Conservation (phyloP, 1,284 basidiomycete species). For the Coniferiporia sulphurascens region DNA sequence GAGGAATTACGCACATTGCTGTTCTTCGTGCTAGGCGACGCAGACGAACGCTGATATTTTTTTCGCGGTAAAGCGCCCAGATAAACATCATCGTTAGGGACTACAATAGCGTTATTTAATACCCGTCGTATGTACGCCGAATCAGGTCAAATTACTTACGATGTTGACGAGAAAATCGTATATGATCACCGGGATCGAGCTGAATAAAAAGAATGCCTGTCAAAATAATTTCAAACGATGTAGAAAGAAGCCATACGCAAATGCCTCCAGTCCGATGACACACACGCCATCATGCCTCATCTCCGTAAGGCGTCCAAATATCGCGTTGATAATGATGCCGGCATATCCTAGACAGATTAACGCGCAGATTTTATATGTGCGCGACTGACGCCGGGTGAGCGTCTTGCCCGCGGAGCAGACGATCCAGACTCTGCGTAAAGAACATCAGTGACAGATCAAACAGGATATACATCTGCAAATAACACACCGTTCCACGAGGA, state of each 20-base stretch:
- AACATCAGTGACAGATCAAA: background rate
- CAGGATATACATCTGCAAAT: background rate
- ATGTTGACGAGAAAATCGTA: constrained; percentile 37
- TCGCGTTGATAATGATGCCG: constrained; percentile 29
- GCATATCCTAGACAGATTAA: constrained; percentile 30
- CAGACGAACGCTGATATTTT: constrained; percentile 32
- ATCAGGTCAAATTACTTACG: constrained; percentile 16
- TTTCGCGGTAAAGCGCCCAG: constrained; percentile 37
- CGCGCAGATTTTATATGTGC: constrained; percentile 33
- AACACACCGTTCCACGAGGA: constrained; percentile 16
- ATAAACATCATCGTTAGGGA: constrained; percentile 43
- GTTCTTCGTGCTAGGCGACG: constrained; percentile 37
- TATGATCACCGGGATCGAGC: constrained; percentile 35
- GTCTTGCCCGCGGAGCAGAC: constrained; percentile 16
- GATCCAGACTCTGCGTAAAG: constrained; percentile 12
- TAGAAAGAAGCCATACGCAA: constrained; percentile 24
- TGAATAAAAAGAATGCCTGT: constrained; percentile 1
- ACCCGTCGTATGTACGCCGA: background rate
- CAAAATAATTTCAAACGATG: background rate
- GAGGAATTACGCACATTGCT: constrained; percentile 29
- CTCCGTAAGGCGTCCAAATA: constrained; percentile 35
- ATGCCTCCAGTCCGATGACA: constrained; percentile 38
- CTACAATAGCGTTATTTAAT: background rate
- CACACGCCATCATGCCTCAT: constrained; percentile 34
- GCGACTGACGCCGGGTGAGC: constrained; percentile 23